Evolutionary conservation across 495 filamentous ascomycete genomes (phyloP).

Genomic region (Cryomyces minteri): DNA sequence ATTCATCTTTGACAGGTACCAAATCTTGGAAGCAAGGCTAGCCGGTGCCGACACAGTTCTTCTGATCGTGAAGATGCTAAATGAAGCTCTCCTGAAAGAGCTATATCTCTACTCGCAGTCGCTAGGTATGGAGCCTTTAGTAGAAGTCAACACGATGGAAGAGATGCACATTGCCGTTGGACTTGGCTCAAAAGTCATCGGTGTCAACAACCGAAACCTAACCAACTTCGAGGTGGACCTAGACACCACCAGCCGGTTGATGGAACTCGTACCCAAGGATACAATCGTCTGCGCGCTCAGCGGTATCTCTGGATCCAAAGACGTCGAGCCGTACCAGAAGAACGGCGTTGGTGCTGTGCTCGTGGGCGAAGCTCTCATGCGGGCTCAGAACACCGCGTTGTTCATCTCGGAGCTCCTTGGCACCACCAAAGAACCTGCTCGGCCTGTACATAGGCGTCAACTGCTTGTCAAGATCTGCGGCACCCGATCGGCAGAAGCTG

Average conservation of each 20-base stretch:
- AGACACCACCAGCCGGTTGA: constrained; percentile 78
- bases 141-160: constrained; percentile 86
- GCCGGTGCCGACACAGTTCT: constrained; percentile 91
- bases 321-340: constrained; percentile 71
- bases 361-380: constrained; percentile 92
- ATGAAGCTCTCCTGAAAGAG: constrained; percentile 47
- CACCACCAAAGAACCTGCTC: neutral
- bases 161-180: constrained; percentile 82
- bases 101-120: constrained; percentile 77
- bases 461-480: constrained; percentile 89
- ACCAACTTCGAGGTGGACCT: constrained; percentile 94
- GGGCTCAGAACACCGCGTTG: constrained; percentile 52
- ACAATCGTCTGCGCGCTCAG: constrained; percentile 92
- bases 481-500: constrained; percentile 70
- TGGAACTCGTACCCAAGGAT: constrained; percentile 62
- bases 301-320: constrained; percentile 79
- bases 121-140: constrained; percentile 92
- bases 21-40: constrained; percentile 86
- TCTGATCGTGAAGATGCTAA: constrained; percentile 97
- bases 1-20: constrained; percentile 96
- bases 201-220: constrained; percentile 93
- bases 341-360: constrained; percentile 86
- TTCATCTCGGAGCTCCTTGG: constrained; percentile 67
- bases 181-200: constrained; percentile 84
- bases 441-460: constrained; percentile 2